Percentiles rank a stretch among this genome's conserved stretches.
Conservation (phyloP, 2,329 filamentous ascomycete species). For the Pochonia chlamydosporia region DNA sequence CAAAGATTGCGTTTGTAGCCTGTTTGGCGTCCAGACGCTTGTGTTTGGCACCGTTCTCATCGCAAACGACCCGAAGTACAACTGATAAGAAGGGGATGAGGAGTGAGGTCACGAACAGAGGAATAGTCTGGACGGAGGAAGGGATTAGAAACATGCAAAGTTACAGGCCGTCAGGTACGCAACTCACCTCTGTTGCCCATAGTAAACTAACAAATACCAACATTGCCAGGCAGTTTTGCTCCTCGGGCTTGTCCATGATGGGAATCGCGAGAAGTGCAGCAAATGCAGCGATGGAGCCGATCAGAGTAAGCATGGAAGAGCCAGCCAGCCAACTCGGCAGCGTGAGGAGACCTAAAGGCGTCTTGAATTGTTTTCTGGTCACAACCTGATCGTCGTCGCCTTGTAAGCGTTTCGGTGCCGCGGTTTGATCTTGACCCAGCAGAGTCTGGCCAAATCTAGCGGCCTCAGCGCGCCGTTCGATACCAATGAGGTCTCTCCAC, state of each 20-base stretch:
- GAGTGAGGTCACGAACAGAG: constrained; percentile 91
- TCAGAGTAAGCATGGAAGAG: constrained; percentile 70
- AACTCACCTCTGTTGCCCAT: constrained; percentile 86
- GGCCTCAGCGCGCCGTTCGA: constrained; percentile 91
- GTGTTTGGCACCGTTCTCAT: constrained; percentile 54
- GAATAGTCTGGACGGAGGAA: constrained; percentile 65
- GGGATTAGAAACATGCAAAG: constrained; percentile 8
- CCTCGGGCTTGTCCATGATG: constrained; percentile 80
- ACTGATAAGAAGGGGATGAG: constrained; percentile 92
- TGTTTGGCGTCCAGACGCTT: constrained; percentile 70
- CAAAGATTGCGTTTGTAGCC: constrained; percentile 79
- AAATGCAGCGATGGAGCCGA: constrained; percentile 69
- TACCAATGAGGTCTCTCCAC: constrained; percentile 97
- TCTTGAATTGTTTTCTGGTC: constrained; percentile 62
- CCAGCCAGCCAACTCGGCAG: constrained; percentile 81
- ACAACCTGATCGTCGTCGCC: constrained; percentile 69
- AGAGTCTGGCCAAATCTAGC: constrained; percentile 84
- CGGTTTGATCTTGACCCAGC: constrained; percentile 67
- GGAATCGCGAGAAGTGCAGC: constrained; percentile 66
- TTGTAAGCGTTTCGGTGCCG: constrained; percentile 65
- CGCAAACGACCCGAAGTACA: constrained; percentile 74
- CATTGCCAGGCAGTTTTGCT: constrained; percentile 94
- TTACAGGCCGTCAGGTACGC: background rate
- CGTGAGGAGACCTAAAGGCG: constrained; percentile 71
- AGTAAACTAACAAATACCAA: constrained; percentile 88